These are phyloP conservation scores for Solanum gracilifrons DNA, from an alignment of 257 asterid species.

Conservation along the genomic window DNA sequence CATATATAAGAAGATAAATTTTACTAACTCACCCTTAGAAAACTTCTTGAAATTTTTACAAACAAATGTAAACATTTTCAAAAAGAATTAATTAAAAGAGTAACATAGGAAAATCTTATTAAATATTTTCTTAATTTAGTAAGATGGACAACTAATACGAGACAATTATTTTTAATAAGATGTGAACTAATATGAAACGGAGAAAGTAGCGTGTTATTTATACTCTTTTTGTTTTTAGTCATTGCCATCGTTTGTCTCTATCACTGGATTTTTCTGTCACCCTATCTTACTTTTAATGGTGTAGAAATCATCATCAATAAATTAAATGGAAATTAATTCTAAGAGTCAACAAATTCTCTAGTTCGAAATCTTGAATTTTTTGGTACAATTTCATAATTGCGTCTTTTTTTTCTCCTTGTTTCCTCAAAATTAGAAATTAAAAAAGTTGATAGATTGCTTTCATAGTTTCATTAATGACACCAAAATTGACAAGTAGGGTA, in stretches of 20 bases:
- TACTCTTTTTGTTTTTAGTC: neutral
- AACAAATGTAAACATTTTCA: accelerated
- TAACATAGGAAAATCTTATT: no score
- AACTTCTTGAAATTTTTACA: no score
- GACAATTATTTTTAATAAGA: no score
- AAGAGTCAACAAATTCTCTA: neutral
- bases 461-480: neutral
- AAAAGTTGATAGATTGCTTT: neutral
- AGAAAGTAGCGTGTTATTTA: no score
- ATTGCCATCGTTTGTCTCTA: neutral
- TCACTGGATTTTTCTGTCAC: neutral
- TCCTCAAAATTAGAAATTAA: neutral
- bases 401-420: neutral
- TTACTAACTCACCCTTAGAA: no score
- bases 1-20: no score
- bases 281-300: neutral
- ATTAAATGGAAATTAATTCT: neutral
- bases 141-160: accelerated
- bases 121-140: no score
- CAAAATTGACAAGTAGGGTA: neutral
- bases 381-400: neutral
- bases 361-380: neutral
- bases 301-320: neutral
- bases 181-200: no score
- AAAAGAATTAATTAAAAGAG: no score